Percentiles rank a stretch among this genome's conserved stretches.
These are phyloP conservation scores for Rutstroemia sp. DNA, from an alignment of 2,329 filamentous ascomycete genomes.

Conservation along the genomic window DNA sequence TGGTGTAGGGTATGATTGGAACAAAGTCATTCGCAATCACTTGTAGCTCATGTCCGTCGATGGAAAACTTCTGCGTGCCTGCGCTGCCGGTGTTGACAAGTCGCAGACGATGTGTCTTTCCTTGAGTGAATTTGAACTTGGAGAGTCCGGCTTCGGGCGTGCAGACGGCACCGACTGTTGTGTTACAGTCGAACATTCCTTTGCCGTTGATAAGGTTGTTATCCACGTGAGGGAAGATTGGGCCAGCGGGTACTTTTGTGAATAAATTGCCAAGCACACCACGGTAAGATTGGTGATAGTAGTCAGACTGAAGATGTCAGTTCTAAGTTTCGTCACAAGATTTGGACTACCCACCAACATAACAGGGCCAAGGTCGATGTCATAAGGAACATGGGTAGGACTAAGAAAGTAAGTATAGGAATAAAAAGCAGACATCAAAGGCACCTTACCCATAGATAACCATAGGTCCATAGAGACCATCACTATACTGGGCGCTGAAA, in stretches of 20 bases:
- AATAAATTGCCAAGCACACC: slow-evolving; percentile 5
- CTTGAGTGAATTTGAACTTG: slow-evolving; percentile 31
- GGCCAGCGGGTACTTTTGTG: background rate
- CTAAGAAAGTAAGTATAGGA: slow-evolving; percentile 19
- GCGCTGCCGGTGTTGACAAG: slow-evolving; percentile 39
- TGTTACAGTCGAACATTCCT: slow-evolving; percentile 12
- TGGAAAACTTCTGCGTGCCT: slow-evolving; percentile 33
- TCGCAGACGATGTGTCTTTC: slow-evolving; percentile 37
- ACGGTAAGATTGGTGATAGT: slow-evolving; percentile 36
- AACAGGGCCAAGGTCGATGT: slow-evolving; percentile 52
- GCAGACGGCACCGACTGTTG: background rate
- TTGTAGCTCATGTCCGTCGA: slow-evolving; percentile 48
- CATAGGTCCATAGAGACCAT: slow-evolving; percentile 52
- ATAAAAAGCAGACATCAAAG: too few relatives aligned
- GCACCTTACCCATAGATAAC: slow-evolving; percentile 41
- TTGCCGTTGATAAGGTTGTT: slow-evolving; percentile 24
- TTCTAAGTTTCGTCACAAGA: background rate
- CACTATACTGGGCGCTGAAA: slow-evolving; percentile 38
- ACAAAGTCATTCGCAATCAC: slow-evolving; percentile 52
- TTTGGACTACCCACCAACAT: slow-evolving; percentile 10
- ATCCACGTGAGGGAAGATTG: slow-evolving; percentile 7
- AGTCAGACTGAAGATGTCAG: slow-evolving; percentile 22
- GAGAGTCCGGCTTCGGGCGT: slow-evolving; percentile 16
- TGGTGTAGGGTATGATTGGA: slow-evolving; percentile 46
- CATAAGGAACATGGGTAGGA: slow-evolving; percentile 48